Base-by-base conservation (phyloP, 345 rosid genomes). In the Boechera divaricarpa region DNA sequence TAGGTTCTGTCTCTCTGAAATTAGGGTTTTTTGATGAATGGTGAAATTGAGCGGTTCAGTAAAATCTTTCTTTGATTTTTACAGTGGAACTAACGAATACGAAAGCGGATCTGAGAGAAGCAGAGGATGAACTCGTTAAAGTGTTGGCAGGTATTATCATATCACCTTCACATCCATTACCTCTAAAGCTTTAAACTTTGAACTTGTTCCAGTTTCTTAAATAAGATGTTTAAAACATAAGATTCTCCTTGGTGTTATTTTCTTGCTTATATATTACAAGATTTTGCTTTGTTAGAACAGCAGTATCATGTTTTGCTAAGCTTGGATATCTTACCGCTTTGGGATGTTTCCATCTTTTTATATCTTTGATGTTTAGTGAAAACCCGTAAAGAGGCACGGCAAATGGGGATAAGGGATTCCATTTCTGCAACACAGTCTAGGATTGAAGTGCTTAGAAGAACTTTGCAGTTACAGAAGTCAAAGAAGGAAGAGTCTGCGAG, bases 101-200 rank as follows among this genome's bases (percentile, higher is more conserved):
- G 81, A 91, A 91, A 84, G 67, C 83, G 56, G 52, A 83, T 38
- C 83, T 91, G 80, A 83, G 89, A 83, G 94, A 88, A 72, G 94
- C 90, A n/a, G 98, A 95, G 73, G 88, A 82, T 74, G 91, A 87
- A 33, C 85, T 89, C 57, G 99, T 92, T 62, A 86, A 84, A 82
- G 89, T 86, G 33, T 75, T 95, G 60, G 85, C 91, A 83, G 97
- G 98, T 90, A 65, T 52, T 21, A 51, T 45, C 11, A 21, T 6
- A n/a, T 36, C 32, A 56, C 9, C 44, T 36, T 77, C 72, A 36
- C 45, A 26, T 63, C 51, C 49, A 32, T 67, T 0, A 54, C 53
- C 67, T 18, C 56, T 13, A 64, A 51, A 72, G 73, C 36, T 45
- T 77, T 16, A 8, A 48, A 44, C 48, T 64, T 71, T 77, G 29